Evolutionary conservation across 805 yeast genomes (phyloP).

Genomic region (Zygosaccharomyces siamensis): DNA sequence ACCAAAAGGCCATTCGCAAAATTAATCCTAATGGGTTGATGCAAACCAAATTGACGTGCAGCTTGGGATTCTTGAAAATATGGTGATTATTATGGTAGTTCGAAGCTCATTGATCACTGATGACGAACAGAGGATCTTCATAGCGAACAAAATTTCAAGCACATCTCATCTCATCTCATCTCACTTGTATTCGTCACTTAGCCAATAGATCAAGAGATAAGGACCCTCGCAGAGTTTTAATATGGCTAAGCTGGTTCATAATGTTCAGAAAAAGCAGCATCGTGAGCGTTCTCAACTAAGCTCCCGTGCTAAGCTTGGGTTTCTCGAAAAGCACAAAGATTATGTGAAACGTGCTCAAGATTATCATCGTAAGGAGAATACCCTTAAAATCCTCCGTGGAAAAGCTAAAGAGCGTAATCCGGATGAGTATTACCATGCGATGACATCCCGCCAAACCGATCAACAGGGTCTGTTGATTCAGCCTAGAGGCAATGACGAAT

Average conservation of each 20-base stretch:
- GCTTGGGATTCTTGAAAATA: background rate
- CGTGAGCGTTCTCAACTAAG: slow-evolving; percentile 86
- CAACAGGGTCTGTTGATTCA: slow-evolving; percentile 60
- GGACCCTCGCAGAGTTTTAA: background rate
- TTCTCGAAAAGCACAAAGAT: slow-evolving; percentile 89
- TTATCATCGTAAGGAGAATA: slow-evolving; percentile 53
- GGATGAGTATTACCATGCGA: slow-evolving; percentile 94
- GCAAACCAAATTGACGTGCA: background rate
- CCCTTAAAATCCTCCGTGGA: slow-evolving; percentile 61
- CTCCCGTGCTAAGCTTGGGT: slow-evolving; percentile 69
- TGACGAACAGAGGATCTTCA: background rate
- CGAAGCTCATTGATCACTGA: background rate
- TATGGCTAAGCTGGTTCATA: slow-evolving; percentile 81
- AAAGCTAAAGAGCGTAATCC: slow-evolving; percentile 78
- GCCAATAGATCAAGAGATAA: background rate
- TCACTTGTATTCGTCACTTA: slow-evolving; percentile 16
- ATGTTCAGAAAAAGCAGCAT: slow-evolving; percentile 94
- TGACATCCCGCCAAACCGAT: slow-evolving; percentile 70
- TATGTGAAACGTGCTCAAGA: slow-evolving; percentile 67
- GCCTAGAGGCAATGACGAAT: slow-evolving; percentile 55
- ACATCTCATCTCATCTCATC: slow-evolving; percentile 55
- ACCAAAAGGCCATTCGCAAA: background rate
- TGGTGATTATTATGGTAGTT: background rate
- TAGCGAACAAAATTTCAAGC: slow-evolving; percentile 43
- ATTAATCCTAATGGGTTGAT: too few species aligned